Evolutionary conservation across 2,329 filamentous ascomycete species (phyloP).

Genomic region (Cordyceps pruinosa): DNA sequence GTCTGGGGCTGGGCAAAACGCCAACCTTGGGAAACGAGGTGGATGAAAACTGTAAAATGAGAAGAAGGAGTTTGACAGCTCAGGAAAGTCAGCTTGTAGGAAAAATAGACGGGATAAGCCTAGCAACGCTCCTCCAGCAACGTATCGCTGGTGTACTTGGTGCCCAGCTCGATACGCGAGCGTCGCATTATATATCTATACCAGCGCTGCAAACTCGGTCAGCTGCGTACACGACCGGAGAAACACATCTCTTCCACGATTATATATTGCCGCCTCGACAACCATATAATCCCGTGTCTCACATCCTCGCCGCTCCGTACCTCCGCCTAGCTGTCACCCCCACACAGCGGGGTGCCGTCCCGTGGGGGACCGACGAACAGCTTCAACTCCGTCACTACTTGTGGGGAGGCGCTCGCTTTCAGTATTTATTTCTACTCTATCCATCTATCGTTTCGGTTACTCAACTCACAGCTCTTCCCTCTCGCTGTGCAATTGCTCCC

Average conservation of each 20-base stretch:
- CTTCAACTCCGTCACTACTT: neutral
- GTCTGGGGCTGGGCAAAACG: no score
- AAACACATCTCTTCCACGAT: neutral
- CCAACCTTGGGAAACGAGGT: no score
- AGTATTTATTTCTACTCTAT: neutral
- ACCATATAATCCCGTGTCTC: neutral
- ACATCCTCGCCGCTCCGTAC: neutral
- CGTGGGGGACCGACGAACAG: slow-evolving; percentile 1
- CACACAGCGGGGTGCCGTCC: slow-evolving; percentile 3
- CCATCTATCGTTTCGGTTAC: neutral
- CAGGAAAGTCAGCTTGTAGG: no score
- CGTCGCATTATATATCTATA: neutral
- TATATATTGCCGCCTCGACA: neutral
- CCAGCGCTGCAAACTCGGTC: no score
- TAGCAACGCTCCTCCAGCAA: no score
- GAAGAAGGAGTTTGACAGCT: no score
- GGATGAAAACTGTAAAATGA: no score
- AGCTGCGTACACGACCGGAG: neutral
- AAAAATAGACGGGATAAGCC: no score
- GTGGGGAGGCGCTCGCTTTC: neutral
- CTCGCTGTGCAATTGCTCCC: neutral
- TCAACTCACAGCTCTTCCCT: no score
- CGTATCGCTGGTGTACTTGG: no score
- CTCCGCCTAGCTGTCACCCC: neutral
- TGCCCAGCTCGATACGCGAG: no score